A percentile compares a stretch with the other conserved stretches of the same genome.
These are phyloP conservation scores for Cystobasidiopsis lactophilus DNA, from an alignment of 768 basidiomycete species.

Conservation along the genomic window DNA sequence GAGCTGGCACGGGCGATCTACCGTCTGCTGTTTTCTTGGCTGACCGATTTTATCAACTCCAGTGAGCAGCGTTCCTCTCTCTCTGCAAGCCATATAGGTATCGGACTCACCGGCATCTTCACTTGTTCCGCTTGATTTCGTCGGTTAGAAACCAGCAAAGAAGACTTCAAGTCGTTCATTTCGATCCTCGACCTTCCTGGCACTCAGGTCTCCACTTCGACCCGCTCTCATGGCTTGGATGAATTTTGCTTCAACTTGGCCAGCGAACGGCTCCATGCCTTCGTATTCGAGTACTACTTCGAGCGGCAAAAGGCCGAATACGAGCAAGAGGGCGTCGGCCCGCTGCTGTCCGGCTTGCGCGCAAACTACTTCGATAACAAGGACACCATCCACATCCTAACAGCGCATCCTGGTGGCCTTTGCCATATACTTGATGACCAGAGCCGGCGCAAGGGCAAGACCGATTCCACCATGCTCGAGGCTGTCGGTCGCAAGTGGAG, in stretches of 20 bases:
- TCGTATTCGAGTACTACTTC: slow-evolving; percentile 56
- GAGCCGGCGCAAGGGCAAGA: slow-evolving; percentile 68
- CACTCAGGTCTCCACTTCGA: slow-evolving; percentile 48
- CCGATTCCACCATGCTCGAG: slow-evolving; percentile 79
- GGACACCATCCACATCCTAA: slow-evolving; percentile 66
- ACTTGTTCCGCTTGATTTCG: background rate
- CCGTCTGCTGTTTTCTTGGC: slow-evolving; percentile 81
- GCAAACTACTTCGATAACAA: slow-evolving; percentile 72
- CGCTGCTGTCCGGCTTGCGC: slow-evolving; percentile 35
- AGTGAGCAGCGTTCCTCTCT: slow-evolving; percentile 24
- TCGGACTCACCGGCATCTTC: slow-evolving; percentile 22
- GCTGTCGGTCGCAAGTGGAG: slow-evolving; percentile 86
- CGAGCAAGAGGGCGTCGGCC: slow-evolving; percentile 52
- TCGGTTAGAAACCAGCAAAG: slow-evolving; percentile 17
- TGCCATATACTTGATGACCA: slow-evolving; percentile 98
- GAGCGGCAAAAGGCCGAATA: slow-evolving; percentile 67
- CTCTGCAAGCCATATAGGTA: slow-evolving; percentile 24
- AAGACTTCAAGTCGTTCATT: slow-evolving; percentile 45
- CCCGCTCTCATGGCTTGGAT: slow-evolving; percentile 34
- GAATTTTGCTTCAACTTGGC: slow-evolving; percentile 94
- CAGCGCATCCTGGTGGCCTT: slow-evolving; percentile 69
- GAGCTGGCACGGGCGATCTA: slow-evolving; percentile 85
- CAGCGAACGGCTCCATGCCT: slow-evolving; percentile 71
- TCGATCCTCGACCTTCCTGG: slow-evolving; percentile 87
- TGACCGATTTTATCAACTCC: slow-evolving; percentile 77